Conservation (phyloP, 1,284 basidiomycete species). For the Quambalaria eucalypti region DNA sequence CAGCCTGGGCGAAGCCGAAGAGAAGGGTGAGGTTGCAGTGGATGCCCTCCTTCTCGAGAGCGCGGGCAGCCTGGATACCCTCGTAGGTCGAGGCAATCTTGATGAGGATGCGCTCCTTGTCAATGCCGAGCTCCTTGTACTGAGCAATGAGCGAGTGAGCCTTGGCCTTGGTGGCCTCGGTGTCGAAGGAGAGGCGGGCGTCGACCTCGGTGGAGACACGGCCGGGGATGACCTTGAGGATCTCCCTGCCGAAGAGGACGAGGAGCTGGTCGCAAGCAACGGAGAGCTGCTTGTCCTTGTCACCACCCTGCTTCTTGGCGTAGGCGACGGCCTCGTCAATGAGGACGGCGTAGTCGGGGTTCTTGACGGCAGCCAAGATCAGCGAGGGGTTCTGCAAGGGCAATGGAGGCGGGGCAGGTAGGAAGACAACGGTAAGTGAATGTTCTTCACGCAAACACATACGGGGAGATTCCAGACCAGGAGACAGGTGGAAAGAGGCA, state of each 20-base stretch:
- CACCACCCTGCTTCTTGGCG: conserved; percentile 64
- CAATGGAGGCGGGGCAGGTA: too few species aligned
- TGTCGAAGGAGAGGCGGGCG: conserved; percentile 92
- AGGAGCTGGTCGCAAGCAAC: conserved; percentile 82
- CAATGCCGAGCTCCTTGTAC: conserved; percentile 81
- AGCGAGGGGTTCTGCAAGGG: conserved; percentile 35
- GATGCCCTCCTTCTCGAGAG: conserved; percentile 77
- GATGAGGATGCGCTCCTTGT: conserved; percentile 82
- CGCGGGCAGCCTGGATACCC: conserved; percentile 95
- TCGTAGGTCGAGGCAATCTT: conserved; percentile 99
- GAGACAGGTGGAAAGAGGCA: not conserved
- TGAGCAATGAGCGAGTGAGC: conserved; percentile 75
- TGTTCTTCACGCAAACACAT: too few species aligned
- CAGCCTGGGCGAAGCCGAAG: conserved; percentile 95
- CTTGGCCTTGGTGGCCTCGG: conserved; percentile 80
- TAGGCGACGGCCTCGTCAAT: conserved; percentile 73
- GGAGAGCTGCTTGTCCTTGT: conserved; percentile 45
- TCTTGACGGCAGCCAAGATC: conserved; percentile 85
- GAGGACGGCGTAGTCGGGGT: conserved; percentile 72
- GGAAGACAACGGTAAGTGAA: too few species aligned
- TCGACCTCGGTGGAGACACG: conserved; percentile 99
- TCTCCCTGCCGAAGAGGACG: conserved; percentile 93
- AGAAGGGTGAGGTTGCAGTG: conserved; percentile 98
- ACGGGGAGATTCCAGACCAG: not conserved
- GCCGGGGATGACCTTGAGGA: conserved; percentile 89